phyloP scores from a whole-genome alignment of 75 land plant species.

The Picea sitchensis region DNA sequence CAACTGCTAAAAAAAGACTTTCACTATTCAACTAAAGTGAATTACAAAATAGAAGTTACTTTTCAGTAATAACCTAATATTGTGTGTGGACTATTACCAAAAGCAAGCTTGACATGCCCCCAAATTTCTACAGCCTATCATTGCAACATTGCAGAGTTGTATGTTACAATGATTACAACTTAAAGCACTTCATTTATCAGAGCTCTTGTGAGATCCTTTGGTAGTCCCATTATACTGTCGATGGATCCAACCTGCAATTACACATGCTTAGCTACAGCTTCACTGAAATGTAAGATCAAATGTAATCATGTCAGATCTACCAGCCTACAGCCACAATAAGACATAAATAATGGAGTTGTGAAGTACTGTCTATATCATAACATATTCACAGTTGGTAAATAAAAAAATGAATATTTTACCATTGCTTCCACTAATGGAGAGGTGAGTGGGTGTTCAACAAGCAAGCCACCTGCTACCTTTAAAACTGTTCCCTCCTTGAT shows the following conservation, averaged over 20 bases:
- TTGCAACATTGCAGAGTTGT: neutral
- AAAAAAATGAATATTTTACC: conserved; percentile 29
- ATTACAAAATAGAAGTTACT: too few species aligned
- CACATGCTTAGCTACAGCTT: neutral
- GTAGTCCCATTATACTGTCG: conserved; percentile 69
- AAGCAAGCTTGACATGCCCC: too few species aligned
- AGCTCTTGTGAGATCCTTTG: conserved; percentile 49
- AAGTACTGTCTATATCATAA: neutral
- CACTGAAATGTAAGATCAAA: neutral
- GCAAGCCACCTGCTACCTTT: conserved; percentile 88
- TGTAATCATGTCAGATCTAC: neutral
- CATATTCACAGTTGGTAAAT: neutral
- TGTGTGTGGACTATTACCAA: too few species aligned
- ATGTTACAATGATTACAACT: neutral
- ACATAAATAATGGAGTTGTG: neutral
- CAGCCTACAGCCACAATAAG: neutral
- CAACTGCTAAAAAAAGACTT: too few species aligned
- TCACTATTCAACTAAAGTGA: too few species aligned
- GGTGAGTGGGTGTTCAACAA: conserved; percentile 87
- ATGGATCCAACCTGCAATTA: conserved; percentile 46
- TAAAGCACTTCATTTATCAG: conserved; percentile 39
- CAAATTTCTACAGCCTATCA: too few species aligned
- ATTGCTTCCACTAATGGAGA: conserved; percentile 76
- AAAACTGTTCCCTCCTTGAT: conserved; percentile 80
- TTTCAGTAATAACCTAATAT: too few species aligned